phyloP scores from a whole-genome alignment of 2,329 filamentous ascomycete species.

The Microthyrium microscopicum region DNA sequence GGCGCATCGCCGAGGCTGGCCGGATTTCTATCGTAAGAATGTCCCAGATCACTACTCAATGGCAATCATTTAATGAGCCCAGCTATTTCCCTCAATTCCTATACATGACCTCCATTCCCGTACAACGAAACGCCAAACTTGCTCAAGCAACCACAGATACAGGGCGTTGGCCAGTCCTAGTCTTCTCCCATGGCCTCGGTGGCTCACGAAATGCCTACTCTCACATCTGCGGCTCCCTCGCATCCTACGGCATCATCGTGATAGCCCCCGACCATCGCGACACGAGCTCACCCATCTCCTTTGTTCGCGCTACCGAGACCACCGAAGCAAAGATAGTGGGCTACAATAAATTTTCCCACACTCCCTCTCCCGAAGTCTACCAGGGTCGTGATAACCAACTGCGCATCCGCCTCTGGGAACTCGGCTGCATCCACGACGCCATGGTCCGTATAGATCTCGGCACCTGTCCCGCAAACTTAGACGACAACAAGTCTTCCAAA shows the following conservation, averaged over 20 bases:
- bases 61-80: not conserved
- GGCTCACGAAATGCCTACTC: slow-evolving; percentile 73
- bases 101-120: slow-evolving; percentile 57
- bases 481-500: slow-evolving; percentile 22
- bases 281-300: slow-evolving; percentile 59
- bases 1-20: slow-evolving; percentile 41
- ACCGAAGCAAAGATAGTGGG: slow-evolving; percentile 23
- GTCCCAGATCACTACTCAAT: slow-evolving; percentile 8
- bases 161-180: slow-evolving; percentile 58
- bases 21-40: slow-evolving; percentile 20
- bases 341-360: slow-evolving; percentile 39
- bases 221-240: slow-evolving; percentile 61
- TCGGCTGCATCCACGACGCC: slow-evolving; percentile 54
- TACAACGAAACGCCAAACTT: slow-evolving; percentile 52
- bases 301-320: slow-evolving; percentile 43
- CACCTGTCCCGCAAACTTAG: slow-evolving; percentile 27
- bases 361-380: slow-evolving; percentile 48
- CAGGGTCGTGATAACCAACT: slow-evolving; percentile 54
- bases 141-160: slow-evolving; percentile 30
- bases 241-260: slow-evolving; percentile 67
- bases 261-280: slow-evolving; percentile 72
- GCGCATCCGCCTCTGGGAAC: slow-evolving; percentile 61
- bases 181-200: slow-evolving; percentile 76
- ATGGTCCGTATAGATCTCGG: slow-evolving; percentile 49
- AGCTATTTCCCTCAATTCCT: slow-evolving; percentile 55